Conservation (phyloP, 1,284 basidiomycete species). For the Retiboletus fuscus region DNA sequence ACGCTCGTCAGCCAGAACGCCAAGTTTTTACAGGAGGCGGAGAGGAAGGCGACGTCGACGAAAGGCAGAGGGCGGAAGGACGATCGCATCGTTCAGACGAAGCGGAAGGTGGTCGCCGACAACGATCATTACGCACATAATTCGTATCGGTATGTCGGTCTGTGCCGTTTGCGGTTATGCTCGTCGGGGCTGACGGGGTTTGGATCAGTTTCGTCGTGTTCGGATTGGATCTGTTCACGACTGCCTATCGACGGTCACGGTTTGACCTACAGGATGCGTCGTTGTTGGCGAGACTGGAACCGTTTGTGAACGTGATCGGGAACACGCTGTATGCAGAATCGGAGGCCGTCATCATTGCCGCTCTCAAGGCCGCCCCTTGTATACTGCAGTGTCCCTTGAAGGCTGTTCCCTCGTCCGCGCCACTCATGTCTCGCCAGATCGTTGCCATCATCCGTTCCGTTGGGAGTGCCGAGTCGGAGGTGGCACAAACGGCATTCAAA, state of each 20-base stretch:
- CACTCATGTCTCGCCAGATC: conserved; percentile 88
- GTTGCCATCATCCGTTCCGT: conserved; percentile 87
- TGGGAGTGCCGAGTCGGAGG: conserved; percentile 91
- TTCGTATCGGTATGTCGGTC: conserved; percentile 73
- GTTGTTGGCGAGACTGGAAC: conserved; percentile 84
- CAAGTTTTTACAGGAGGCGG: conserved; percentile 75
- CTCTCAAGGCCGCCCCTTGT: conserved; percentile 84
- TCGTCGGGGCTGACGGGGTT: conserved; percentile 29
- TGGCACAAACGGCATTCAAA: conserved; percentile 90
- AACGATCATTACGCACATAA: conserved; percentile 85
- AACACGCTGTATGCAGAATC: conserved; percentile 93
- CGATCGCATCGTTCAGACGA: conserved; percentile 79
- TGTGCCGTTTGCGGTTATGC: not conserved
- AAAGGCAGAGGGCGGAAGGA: conserved; percentile 57
- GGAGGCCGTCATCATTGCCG: conserved; percentile 82
- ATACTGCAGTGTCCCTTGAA: conserved; percentile 90
- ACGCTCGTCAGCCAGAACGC: conserved; percentile 93
- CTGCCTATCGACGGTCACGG: conserved; percentile 85
- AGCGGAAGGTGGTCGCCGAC: conserved; percentile 69
- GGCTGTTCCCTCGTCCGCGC: conserved; percentile 81
- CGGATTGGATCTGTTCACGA: conserved; percentile 92
- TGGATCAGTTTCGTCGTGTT: conserved; percentile 82
- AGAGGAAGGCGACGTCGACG: conserved; percentile 51
- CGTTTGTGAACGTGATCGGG: conserved; percentile 89
- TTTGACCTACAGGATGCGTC: conserved; percentile 86